Evolutionary conservation across 495 filamentous ascomycete species (phyloP).

Genomic region (Xylaria longipes): DNA sequence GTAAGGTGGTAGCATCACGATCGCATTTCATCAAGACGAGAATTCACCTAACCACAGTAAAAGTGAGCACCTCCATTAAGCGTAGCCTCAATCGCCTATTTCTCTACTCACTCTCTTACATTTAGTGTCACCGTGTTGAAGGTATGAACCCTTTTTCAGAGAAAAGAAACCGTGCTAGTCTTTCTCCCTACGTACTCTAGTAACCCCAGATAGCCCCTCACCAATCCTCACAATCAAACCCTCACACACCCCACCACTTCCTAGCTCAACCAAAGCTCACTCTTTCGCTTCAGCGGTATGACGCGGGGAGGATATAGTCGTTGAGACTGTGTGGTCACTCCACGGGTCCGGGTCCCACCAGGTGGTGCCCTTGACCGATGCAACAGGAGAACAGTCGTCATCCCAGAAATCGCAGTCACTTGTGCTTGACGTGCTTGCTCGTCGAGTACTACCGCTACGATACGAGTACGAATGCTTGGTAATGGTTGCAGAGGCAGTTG

Average conservation of each 20-base stretch:
- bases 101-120: neutral
- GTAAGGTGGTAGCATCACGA: neutral
- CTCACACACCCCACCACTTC: neutral
- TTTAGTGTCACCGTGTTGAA: neutral
- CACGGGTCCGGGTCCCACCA: slow-evolving; percentile 1
- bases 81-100: neutral
- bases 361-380: neutral
- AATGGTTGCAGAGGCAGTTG: neutral
- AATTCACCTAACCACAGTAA: neutral
- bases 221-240: neutral
- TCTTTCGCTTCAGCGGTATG: neutral
- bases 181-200: neutral
- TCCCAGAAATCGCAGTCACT: slow-evolving; percentile 21
- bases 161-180: neutral
- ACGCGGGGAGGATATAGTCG: neutral
- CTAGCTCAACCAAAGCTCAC: neutral
- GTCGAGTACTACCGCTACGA: neutral
- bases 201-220: neutral
- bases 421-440: slow-evolving; percentile 9
- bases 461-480: slow-evolving; percentile 19
- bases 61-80: neutral
- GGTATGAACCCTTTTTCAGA: neutral
- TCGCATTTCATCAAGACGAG: neutral
- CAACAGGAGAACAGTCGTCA: slow-evolving; percentile 4
- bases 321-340: slow-evolving; percentile 8